Evolutionary conservation across 1,284 basidiomycete genomes (phyloP), one percentile per base, ranked within the genome.

Genomic region (Sanguinoderma infundibulare): DNA sequence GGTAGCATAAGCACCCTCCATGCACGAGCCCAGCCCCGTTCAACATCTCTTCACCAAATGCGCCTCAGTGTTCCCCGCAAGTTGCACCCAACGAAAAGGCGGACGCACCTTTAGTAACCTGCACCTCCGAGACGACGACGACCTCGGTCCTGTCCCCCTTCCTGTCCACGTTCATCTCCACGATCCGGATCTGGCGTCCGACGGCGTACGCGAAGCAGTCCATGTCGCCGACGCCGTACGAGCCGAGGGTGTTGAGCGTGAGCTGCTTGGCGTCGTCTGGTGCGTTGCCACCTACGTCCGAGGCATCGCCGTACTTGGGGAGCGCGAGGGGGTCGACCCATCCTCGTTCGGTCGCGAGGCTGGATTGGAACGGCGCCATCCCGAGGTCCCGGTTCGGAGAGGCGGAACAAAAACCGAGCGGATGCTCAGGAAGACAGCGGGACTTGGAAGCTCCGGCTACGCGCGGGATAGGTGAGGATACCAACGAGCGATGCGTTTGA

Each of bases 11-110:
- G 57, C 87, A 89, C 44, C 86, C 89, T 15, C 89, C 89, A 64
- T 91, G 89, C 30, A 90, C 78, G 81, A 88, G 87, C 1, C 86
- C 86, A 34, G 87, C 86, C 15, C 89, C 89, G 66, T 91, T 90
- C 30, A 90, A 76, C 87, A 90, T 89, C 62, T 82, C 88, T 88
- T 64, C 52, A 24, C 9, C 35, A 30, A 44, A 22, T 42, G 53
- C n/a, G 46, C 15, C n/a, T 53, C 54, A 65, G 49, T 46, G 35
- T 28, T 30, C 3, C 22, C 40, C 39, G 34, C 59, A n/a, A 54
- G 30, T 10, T 7, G 9, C 46, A 35, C 17, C 24, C 14, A 14
- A 34, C n/a, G 50, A 22, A 2, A 59, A 81, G 15, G 6, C 14
- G 28, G n/a, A 39, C 70, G 84, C 35, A 59, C 87, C 78, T 76